Percentiles rank a stretch among this genome's conserved stretches.
These are phyloP conservation scores for Pinus taeda DNA, from an alignment of 75 land plant species.

Conservation along the genomic window DNA sequence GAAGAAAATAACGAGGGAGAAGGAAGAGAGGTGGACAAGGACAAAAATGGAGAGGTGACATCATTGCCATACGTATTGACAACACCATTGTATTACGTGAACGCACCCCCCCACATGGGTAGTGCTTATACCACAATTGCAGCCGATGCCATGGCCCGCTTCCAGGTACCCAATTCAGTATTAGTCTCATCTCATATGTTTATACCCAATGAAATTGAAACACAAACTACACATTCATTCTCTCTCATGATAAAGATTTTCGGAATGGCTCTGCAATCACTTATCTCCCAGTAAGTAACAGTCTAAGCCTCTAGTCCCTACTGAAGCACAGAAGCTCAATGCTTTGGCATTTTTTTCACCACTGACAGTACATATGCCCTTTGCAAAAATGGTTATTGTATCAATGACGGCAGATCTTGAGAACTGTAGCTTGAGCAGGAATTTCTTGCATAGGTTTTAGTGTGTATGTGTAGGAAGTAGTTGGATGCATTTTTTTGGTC, in stretches of 20 bases:
- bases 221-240: too few relatives aligned
- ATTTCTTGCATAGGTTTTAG: too few relatives aligned
- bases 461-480: too few relatives aligned
- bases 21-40: too few relatives aligned
- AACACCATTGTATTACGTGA: constrained; percentile 95
- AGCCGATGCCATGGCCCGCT: constrained; percentile 93
- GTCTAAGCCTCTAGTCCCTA: neutral
- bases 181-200: too few relatives aligned
- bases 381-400: neutral
- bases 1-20: too few relatives aligned
- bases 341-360: neutral
- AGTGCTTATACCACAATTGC: constrained; percentile 99
- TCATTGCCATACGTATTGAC: constrained; percentile 68
- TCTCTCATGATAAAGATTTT: neutral
- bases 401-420: too few relatives aligned
- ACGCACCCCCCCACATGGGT: constrained; percentile 99
- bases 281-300: neutral
- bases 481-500: too few relatives aligned
- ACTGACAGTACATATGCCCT: neutral
- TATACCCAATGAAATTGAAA: too few relatives aligned
- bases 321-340: neutral
- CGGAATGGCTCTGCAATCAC: neutral
- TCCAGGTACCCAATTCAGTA: constrained; percentile 56
- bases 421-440: too few relatives aligned
- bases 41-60: too few relatives aligned